These are phyloP conservation scores for Irpex sp. DNA, from an alignment of 1,284 basidiomycete genomes.

Conservation along the genomic window DNA sequence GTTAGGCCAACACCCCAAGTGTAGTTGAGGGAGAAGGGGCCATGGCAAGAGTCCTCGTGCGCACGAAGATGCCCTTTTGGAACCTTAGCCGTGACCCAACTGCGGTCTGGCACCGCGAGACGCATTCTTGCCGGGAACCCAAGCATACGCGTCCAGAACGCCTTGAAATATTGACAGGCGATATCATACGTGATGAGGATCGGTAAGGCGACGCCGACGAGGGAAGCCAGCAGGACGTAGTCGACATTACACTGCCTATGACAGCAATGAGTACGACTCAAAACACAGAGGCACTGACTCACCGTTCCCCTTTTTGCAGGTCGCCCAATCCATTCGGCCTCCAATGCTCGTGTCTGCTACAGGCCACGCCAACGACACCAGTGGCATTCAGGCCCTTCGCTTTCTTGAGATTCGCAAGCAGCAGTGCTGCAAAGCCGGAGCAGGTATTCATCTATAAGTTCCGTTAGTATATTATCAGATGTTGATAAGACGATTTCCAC, in stretches of 20 bases:
- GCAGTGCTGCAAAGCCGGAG: constrained; percentile 15
- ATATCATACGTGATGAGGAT: constrained; percentile 18
- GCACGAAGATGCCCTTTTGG: not conserved
- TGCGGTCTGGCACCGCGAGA: not conserved
- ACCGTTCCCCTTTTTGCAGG: constrained; percentile 25
- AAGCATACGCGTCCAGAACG: not conserved
- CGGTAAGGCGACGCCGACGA: not conserved
- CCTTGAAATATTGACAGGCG: constrained; percentile 16
- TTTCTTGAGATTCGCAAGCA: constrained; percentile 17
- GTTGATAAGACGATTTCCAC: not conserved
- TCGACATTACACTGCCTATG: constrained; percentile 16
- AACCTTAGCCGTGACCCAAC: not conserved
- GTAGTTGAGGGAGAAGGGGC: constrained; percentile 2
- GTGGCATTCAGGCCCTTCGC: constrained; percentile 18
- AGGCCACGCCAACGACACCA: constrained; percentile 19
- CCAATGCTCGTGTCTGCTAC: constrained; percentile 22
- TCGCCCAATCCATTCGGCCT: constrained; percentile 21
- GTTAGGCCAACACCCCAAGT: constrained; percentile 17
- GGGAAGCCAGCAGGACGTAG: constrained; percentile 16
- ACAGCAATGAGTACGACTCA: not conserved
- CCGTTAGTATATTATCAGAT: not conserved
- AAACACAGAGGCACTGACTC: not conserved
- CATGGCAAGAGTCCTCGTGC: not conserved
- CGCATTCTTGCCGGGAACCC: not conserved
- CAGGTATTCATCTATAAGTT: constrained; percentile 17